These are phyloP conservation scores for Talaromyces sp. DNA, from an alignment of 2,329 filamentous ascomycete species.

Conservation along the genomic window DNA sequence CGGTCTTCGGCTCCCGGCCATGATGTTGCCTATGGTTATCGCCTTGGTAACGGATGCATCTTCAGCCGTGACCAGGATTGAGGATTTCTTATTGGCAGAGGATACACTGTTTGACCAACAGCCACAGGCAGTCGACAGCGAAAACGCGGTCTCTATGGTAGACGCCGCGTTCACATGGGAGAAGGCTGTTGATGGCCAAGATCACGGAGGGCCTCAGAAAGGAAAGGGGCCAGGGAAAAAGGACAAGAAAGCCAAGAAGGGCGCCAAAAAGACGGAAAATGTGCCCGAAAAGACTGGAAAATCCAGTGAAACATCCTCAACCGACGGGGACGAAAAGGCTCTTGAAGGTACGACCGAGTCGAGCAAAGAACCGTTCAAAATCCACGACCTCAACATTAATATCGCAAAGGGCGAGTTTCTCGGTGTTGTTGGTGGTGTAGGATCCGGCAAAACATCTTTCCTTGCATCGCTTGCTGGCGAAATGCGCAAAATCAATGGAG, in stretches of 20 bases:
- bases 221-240: slow-evolving; percentile 12
- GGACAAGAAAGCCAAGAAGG: slow-evolving; percentile 11
- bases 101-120: slow-evolving; percentile 70
- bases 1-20: slow-evolving; percentile 77
- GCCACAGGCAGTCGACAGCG: slow-evolving; percentile 45
- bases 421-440: slow-evolving; percentile 36
- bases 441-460: slow-evolving; percentile 71
- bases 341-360: background rate
- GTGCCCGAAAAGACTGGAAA: slow-evolving; percentile 1
- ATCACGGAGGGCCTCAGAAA: background rate
- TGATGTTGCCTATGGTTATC: slow-evolving; percentile 79
- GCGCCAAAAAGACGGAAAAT: background rate
- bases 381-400: slow-evolving; percentile 30
- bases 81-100: slow-evolving; percentile 79
- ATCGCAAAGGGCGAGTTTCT: slow-evolving; percentile 28
- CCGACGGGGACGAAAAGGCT: slow-evolving; percentile 20
- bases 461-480: slow-evolving; percentile 72
- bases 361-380: slow-evolving; percentile 30
- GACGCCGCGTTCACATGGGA: slow-evolving; percentile 85
- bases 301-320: slow-evolving; percentile 23
- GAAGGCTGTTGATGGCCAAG: slow-evolving; percentile 23
- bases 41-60: slow-evolving; percentile 83
- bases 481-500: slow-evolving; percentile 41
- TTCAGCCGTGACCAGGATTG: slow-evolving; percentile 74
- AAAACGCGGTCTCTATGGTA: slow-evolving; percentile 61